These are phyloP conservation scores for Zasmidium cellare DNA, from an alignment of 2,329 filamentous ascomycete genomes.

Conservation along the genomic window DNA sequence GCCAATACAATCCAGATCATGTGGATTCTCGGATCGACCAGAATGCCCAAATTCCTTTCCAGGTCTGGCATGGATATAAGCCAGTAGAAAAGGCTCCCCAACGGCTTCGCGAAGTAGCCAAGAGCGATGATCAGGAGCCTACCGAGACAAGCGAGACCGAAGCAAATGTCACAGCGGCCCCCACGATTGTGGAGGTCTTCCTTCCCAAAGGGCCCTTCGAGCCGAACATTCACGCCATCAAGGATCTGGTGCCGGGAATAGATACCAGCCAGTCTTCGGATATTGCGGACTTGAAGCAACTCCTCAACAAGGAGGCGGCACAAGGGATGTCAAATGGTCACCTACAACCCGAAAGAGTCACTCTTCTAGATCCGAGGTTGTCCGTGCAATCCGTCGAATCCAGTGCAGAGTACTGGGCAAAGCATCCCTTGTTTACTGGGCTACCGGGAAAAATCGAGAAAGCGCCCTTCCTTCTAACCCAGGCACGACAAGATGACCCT, in stretches of 20 bases:
- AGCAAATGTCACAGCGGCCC: not conserved
- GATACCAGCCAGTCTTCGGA: conserved; percentile 56
- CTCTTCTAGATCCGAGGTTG: conserved; percentile 18
- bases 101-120: not conserved
- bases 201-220: conserved; percentile 30
- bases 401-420: not conserved
- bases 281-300: not conserved
- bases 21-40: not conserved
- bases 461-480: conserved; percentile 61
- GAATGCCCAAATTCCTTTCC: conserved; percentile 7
- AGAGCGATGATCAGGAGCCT: not conserved
- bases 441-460: conserved; percentile 1
- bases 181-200: conserved; percentile 67
- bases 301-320: not conserved
- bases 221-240: conserved; percentile 65
- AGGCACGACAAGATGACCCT: conserved; percentile 64
- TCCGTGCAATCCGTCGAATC: conserved; percentile 7
- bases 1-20: conserved; percentile 1
- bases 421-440: not conserved
- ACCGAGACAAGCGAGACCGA: too few relatives aligned
- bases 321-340: not conserved
- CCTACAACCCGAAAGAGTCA: not conserved
- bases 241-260: conserved; percentile 64
- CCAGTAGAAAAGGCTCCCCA: not conserved
- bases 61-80: conserved; percentile 10